Evolutionary conservation across 75 land plant species (phyloP), one percentile per base, ranked within the genome.

Genomic region (Adiantum capillusveneris): DNA sequence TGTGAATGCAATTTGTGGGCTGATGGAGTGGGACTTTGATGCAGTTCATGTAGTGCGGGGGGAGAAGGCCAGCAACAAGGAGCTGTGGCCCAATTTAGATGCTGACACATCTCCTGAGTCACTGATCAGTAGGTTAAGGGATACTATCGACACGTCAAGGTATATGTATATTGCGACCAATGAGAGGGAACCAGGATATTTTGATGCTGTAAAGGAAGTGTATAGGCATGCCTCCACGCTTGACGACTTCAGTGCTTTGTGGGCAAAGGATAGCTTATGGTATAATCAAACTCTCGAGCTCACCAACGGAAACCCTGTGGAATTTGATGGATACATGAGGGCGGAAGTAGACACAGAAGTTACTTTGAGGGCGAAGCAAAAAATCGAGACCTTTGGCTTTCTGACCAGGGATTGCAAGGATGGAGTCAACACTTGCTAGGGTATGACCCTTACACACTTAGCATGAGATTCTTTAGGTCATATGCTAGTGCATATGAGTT

Each of bases 261-360:
- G 98, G 98, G 79, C 72, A 11, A 68, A 82, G 20, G 76, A 64
- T 2, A 93, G 98, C 41, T 81, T 82, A 56, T 93, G 98, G 98
- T 88, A 76, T 60, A 89, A 85, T 52, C 87, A 85, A 63, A 93
- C 96, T 0, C 76, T 31, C 45, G 34, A 28, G 1, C 63, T 93
- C 22, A 86, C 81, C 46, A 37, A 31, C 19, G 90, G 90, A 25
- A 65, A 31, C 25, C 82, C 84, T 16, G 84, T 93, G 30, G 75
- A 66, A n/a, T 93, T 93, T 75, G 98, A 93, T 77, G 95, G 90
- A 18, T 88, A 88, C 69, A 93, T 93, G 98, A 78, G 95, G 55
- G 95, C 76, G 64, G 87, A 72, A 28, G 96, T 93, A 52, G 98
- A 93, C 57, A 80, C 95, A 0, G 98, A 93, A 64, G 86, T 93